Evolutionary conservation across 306 rosid genomes (phyloP), one percentile per base, ranked within the genome.

Genomic region (Cyclanthera cordifolia): DNA sequence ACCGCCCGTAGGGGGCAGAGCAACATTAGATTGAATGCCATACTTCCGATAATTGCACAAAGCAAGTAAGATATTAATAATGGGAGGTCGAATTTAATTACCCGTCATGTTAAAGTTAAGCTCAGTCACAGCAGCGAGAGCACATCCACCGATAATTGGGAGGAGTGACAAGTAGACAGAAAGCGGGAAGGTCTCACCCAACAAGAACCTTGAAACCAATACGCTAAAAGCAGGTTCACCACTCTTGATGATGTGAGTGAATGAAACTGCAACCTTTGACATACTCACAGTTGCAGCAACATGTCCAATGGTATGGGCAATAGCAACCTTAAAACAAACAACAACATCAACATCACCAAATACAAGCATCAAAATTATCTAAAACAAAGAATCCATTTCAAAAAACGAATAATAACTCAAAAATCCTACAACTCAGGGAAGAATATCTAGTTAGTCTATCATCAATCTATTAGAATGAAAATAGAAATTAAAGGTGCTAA

Each of bases 221-320:
- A 89, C 99, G 63, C 91, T 93, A 20, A 93, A 93, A 70, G 99
- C 99, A 75, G 99, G 99, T 77, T 93, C 99, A 47, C 99, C 99
- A 78, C 99, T 93, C 88, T 93, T 93, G 86, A 93, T 93, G 67
- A 93, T 93, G 77, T 93, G 99, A 13, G 99, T 93, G 81, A 93
- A 93, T 17, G 99, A 93, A 45, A 93, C 99, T 6, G 96, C 99
- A 79, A 93, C 99, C 87, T 93, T 93, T 27, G 99, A 93, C 99
- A 93, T 89, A 66, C 99, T 93, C 74, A 93, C 99, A 0, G 96
- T 93, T 16, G 99, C 99, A 0, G 96, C 99, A 9, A 89, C 99
- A 80, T 93, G 98, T 66, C 98, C 98, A 72, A 93, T 89, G 28
- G 98, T 89, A 78, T 93, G 98, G 47, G 98, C 98, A 71, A 93